Evolutionary conservation across 352 stramenopile genomes (phyloP).

Genomic region (Phytophthora sansomeana): DNA sequence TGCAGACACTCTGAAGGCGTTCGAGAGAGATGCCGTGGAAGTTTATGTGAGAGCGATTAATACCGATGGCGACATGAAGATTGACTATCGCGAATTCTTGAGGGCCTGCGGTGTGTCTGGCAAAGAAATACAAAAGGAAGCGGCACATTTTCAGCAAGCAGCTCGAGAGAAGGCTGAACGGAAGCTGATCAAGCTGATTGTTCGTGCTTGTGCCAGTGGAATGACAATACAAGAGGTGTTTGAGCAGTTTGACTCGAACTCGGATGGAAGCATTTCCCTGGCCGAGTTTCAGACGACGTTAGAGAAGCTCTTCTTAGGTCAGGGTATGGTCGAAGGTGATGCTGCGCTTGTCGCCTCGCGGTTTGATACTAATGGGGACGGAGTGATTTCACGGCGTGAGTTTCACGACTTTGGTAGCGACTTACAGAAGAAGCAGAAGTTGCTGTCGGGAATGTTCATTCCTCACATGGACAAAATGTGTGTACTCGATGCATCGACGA

Average conservation of each 20-base stretch:
- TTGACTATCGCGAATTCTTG: slow-evolving; percentile 81
- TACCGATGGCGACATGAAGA: slow-evolving; percentile 58
- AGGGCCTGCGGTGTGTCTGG: slow-evolving; percentile 50
- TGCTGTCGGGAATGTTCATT: slow-evolving; percentile 33
- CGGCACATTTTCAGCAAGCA: slow-evolving; percentile 19
- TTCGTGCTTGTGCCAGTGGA: slow-evolving; percentile 54
- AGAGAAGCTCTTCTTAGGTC: slow-evolving; percentile 54
- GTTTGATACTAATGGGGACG: slow-evolving; percentile 71
- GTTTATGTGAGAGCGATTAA: slow-evolving; percentile 65
- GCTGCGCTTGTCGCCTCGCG: slow-evolving; percentile 43
- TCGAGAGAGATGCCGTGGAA: slow-evolving; percentile 56
- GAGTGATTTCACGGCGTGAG: slow-evolving; percentile 61
- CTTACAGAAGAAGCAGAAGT: slow-evolving; percentile 46
- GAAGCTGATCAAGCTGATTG: slow-evolving; percentile 72
- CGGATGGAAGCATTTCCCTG: slow-evolving; percentile 62
- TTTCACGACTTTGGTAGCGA: slow-evolving; percentile 65
- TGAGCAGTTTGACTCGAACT: slow-evolving; percentile 75
- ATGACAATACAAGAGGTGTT: slow-evolving; percentile 74
- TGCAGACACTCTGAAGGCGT: slow-evolving; percentile 35
- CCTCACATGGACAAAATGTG: slow-evolving; percentile 33
- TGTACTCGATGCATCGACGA: slow-evolving; percentile 12
- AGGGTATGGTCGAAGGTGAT: slow-evolving; percentile 51
- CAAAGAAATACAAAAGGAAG: slow-evolving; percentile 27
- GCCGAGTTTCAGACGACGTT: slow-evolving; percentile 64
- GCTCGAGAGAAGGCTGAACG: slow-evolving; percentile 41